Percentiles rank a stretch among this genome's conserved stretches.
Evolutionary conservation across 495 filamentous ascomycete species (phyloP).

Genomic region (Penicillium samsonianum): DNA sequence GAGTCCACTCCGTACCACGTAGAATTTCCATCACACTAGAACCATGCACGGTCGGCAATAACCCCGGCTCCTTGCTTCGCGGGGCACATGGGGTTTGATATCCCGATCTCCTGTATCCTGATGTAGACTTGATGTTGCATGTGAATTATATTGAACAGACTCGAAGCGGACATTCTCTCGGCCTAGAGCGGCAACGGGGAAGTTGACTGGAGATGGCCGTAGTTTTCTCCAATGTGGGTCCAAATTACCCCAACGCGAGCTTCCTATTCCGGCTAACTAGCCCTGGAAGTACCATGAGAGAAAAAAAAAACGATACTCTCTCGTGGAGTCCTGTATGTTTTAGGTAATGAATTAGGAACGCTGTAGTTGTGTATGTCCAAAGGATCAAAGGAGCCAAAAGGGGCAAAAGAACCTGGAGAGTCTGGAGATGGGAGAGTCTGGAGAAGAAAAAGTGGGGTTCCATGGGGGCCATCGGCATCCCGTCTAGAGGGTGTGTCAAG

Average conservation of each 20-base stretch:
- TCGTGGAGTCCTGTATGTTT: too few relatives aligned
- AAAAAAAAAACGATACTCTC: too few relatives aligned
- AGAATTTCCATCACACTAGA: constrained; percentile 6
- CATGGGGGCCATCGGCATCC: not conserved
- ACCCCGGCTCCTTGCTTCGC: constrained; percentile 25
- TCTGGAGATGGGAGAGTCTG: not conserved
- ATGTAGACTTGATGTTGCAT: constrained; percentile 24
- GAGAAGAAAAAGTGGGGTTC: not conserved
- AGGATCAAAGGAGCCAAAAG: too few relatives aligned
- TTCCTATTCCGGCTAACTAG: constrained; percentile 3
- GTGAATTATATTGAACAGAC: not conserved
- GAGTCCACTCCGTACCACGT: not conserved
- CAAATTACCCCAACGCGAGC: constrained; percentile 4
- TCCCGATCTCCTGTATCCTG: constrained; percentile 1
- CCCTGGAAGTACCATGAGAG: not conserved
- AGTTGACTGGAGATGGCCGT: constrained; percentile 1
- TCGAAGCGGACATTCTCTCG: constrained; percentile 24
- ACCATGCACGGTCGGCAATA: constrained; percentile 20
- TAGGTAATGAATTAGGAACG: too few relatives aligned
- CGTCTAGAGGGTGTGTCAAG: not conserved
- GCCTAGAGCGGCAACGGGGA: constrained; percentile 12
- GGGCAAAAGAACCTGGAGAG: not conserved
- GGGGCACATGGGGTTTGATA: constrained; percentile 18
- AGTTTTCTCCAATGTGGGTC: constrained; percentile 12
- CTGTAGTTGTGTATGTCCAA: too few relatives aligned